Evolutionary conservation across 2,329 filamentous ascomycete genomes (phyloP).

Genomic region (Fusarium guadeloupense): DNA sequence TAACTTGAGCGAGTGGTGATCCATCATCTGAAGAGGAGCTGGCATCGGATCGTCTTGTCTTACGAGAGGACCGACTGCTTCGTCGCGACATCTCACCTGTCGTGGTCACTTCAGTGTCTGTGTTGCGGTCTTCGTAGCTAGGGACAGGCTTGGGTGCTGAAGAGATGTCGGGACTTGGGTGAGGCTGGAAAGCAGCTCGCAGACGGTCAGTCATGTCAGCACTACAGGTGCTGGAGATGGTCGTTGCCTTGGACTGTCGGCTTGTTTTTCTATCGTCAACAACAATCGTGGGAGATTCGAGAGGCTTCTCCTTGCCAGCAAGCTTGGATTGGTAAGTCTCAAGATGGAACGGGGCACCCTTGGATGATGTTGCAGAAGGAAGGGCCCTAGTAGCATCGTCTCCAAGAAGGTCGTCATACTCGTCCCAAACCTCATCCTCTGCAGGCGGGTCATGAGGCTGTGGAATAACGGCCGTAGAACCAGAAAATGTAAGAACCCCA

Average conservation of each 20-base stretch:
- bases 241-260: slow-evolving; percentile 48
- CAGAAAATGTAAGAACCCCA: slow-evolving; percentile 65
- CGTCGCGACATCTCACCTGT: slow-evolving; percentile 45
- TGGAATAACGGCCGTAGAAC: slow-evolving; percentile 74
- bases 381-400: slow-evolving; percentile 61
- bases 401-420: slow-evolving; percentile 89
- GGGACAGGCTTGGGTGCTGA: slow-evolving; percentile 54
- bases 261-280: slow-evolving; percentile 46
- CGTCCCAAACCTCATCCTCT: slow-evolving; percentile 93
- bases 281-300: slow-evolving; percentile 61
- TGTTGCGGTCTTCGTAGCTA: slow-evolving; percentile 36
- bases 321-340: slow-evolving; percentile 57
- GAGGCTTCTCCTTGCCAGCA: slow-evolving; percentile 48
- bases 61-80: slow-evolving; percentile 47
- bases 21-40: slow-evolving; percentile 64
- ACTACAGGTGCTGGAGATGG: slow-evolving; percentile 62
- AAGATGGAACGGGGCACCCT: slow-evolving; percentile 65
- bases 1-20: slow-evolving; percentile 74
- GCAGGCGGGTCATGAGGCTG: slow-evolving; percentile 67
- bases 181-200: slow-evolving; percentile 58
- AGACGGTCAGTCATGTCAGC: slow-evolving; percentile 64
- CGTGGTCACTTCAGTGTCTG: slow-evolving; percentile 26
- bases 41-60: slow-evolving; percentile 53
- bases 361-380: slow-evolving; percentile 64
- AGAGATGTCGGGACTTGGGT: slow-evolving; percentile 54